Evolutionary conservation across 2,329 filamentous ascomycete species (phyloP).

Genomic region (Penicillium sp.): DNA sequence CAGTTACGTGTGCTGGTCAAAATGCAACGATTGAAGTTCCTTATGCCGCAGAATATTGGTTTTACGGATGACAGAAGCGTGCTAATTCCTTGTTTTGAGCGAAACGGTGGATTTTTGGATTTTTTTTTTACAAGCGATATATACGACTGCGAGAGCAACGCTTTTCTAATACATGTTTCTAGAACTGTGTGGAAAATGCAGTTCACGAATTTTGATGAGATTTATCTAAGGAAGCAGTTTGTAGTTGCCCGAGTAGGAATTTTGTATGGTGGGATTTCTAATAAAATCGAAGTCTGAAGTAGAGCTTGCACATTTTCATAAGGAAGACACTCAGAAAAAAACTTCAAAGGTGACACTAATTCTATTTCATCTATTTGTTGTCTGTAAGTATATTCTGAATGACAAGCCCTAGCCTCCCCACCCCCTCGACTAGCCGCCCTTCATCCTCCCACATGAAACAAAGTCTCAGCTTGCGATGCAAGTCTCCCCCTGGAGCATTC

Average conservation of each 20-base stretch:
- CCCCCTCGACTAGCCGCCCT: slow-evolving; percentile 12
- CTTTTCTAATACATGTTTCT: neutral
- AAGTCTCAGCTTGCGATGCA: slow-evolving; percentile 13
- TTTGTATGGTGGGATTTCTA: neutral
- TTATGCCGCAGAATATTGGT: slow-evolving; percentile 48
- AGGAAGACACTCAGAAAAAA: neutral
- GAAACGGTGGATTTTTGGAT: neutral
- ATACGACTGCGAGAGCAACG: neutral
- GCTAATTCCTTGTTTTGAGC: neutral
- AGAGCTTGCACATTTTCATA: neutral
- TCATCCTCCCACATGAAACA: slow-evolving; percentile 23
- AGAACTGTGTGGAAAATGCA: neutral
- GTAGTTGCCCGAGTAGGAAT: neutral
- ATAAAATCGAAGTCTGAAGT: neutral
- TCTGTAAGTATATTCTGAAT: neutral
- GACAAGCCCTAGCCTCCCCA: slow-evolving; percentile 7
- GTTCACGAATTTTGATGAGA: neutral
- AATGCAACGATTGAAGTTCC: slow-evolving; percentile 34
- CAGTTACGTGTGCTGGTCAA: slow-evolving; percentile 36
- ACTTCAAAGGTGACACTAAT: neutral
- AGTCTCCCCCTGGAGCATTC: slow-evolving; percentile 40
- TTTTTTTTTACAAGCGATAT: neutral
- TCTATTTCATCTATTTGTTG: neutral
- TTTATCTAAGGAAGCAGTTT: neutral
- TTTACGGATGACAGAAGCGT: slow-evolving; percentile 35